Conservation (phyloP, 108 stramenopile species). For the Poteriospumella lacustris region DNA sequence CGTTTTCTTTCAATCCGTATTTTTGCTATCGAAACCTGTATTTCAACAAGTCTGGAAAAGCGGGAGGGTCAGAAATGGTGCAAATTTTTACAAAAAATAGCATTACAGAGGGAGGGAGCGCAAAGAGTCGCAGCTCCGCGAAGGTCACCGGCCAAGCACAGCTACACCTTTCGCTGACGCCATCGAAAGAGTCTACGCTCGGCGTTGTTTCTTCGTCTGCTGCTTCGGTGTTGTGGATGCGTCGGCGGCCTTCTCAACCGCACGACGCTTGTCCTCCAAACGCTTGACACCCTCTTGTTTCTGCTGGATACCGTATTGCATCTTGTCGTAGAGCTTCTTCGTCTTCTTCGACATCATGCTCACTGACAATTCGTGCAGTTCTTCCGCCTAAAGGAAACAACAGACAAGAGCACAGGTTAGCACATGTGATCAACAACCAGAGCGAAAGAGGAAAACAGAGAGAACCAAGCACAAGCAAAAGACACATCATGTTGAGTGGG, state of each 20-base stretch:
- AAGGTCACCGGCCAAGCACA: no score
- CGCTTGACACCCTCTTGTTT: slow-evolving; percentile 73
- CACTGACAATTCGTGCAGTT: slow-evolving; percentile 74
- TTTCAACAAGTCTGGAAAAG: no score
- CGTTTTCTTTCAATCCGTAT: no score
- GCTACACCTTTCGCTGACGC: no score
- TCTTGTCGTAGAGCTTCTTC: slow-evolving; percentile 73
- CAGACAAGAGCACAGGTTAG: neutral
- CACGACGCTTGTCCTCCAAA: slow-evolving; percentile 64
- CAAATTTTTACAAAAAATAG: no score
- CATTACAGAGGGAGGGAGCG: no score
- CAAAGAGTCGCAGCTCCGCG: no score
- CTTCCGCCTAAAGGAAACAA: slow-evolving; percentile 40
- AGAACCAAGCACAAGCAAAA: neutral
- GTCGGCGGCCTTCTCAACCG: slow-evolving; percentile 59
- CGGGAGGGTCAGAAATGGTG: no score
- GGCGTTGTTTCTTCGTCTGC: no score
- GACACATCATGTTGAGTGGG: slow-evolving; percentile 26
- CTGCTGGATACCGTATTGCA: slow-evolving; percentile 81
- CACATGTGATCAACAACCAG: neutral
- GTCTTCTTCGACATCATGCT: slow-evolving; percentile 89
- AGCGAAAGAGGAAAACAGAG: neutral
- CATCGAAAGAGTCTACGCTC: no score
- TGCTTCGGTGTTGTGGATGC: no score
- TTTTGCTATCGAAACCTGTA: no score